Base-by-base conservation (phyloP, 345 rosid genomes). In the Gossypium sturtianum region DNA sequence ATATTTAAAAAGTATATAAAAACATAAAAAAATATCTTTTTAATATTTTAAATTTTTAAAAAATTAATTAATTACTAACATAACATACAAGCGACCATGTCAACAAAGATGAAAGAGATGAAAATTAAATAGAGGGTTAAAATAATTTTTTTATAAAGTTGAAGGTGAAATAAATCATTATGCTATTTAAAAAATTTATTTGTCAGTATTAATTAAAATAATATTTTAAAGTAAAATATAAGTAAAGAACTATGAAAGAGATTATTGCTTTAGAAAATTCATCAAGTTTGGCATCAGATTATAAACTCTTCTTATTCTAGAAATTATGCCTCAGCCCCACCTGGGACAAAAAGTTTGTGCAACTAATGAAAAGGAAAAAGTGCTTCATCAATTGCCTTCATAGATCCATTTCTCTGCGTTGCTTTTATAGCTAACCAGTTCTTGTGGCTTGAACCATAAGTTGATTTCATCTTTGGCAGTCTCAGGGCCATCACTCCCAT, bases 401-500 rank as follows among this genome's bases (percentile, higher is more conserved):
- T 95, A 95, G 79, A 91, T 75, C 98, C 97, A 95, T 83, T 90
- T 91, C 89, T 93, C 98, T 3, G 94, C 73, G 70, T 95, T 88
- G 83, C 82, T 88, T 23, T 89, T 80, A 85, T 93, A 95, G 64
- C 74, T 80, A 72, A 95, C 96, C 86, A 95, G 80, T 78, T 95
- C 99, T 66, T 93, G 94, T 10, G 98, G 97, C 78, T 90, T 89
- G 89, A 95, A 95, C 99, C 99, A 95, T 74, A 95, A 78, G 66
- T 63, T 83, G 63, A 95, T 93, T 87, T 95, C 97, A 71, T 95
- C 94, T 77, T 89, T 87, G 54, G 99, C 98, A 2, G 98, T 95
- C 84, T 95, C 97, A 9, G 96, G 98, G 61, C 97, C 98, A 76
- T 95, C 99, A 51, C 99, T 95, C 71, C 99, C 99, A 41, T 95